Evolutionary conservation across 192 early-diverging fungal genomes (phyloP), one percentile per base, ranked within the genome.

Genomic region (Backusella circina): DNA sequence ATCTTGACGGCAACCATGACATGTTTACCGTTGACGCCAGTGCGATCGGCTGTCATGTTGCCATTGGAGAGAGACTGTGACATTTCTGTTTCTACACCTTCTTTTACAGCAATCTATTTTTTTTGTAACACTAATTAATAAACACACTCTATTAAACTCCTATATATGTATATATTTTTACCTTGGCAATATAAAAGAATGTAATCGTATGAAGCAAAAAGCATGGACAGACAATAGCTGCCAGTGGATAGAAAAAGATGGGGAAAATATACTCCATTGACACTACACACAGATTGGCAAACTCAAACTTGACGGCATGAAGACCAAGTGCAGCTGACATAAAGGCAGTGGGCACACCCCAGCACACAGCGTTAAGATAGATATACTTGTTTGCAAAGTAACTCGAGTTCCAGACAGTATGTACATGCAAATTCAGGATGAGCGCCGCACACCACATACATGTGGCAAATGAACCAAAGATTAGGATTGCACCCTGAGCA

Each of bases 381-480:
- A 77, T 37, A 65, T 87, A 86, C 47, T 80, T 82, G 21, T 79
- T 81, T 7, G 78, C 32, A 23, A 87, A 79, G 74, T 83, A 83
- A 15, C 80, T 83, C 3, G 82, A 83, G 64, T 87, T 87, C 87
- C 87, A 88, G 21, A 88, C 87, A 3, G 86, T 87, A 70, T 88
- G 84, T 2, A 88, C n/a, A 44, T 88, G 87, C 21, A 88, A 41
- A 39, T 82, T 82, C 65, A 88, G 75, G 70, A 88, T 78, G 12
- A 84, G 51, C 15, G 86, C 84, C 50, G 79, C 69, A 57, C 68
- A 54, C 87, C 87, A 88, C 6, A 80, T 64, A 30, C 75, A 71
- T 15, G 84, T 86, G 0, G 82, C 81, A 30, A 84, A 33, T 0
- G 86, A 83, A 12, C 81, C 65, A 78, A 87, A 88, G 36, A 88